Percentiles rank a stretch among this genome's conserved stretches.
These are phyloP conservation scores for Fagopyrum tataricum DNA, from an alignment of 148 eudicot species.

Conservation along the genomic window DNA sequence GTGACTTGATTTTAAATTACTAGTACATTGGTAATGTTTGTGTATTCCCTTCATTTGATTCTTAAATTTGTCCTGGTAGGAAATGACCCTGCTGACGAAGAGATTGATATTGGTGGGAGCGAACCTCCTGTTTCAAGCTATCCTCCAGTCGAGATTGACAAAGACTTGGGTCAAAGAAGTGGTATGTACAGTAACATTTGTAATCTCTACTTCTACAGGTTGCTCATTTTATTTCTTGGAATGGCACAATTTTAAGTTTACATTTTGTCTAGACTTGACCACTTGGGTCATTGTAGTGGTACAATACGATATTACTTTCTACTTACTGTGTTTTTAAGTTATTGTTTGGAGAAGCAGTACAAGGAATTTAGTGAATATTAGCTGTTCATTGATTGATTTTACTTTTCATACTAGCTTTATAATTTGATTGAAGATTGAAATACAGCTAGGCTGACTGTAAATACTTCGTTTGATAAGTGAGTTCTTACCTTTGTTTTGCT, in stretches of 20 bases:
- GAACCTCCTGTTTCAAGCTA: constrained; percentile 60
- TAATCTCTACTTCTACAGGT: background rate
- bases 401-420: background rate
- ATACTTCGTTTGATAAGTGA: too few species aligned
- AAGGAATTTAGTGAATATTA: background rate
- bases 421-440: too few species aligned
- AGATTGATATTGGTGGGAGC: constrained; percentile 44
- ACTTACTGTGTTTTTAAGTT: background rate
- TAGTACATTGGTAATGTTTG: background rate
- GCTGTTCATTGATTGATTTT: background rate
- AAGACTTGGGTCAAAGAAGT: constrained; percentile 17
- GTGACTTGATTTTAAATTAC: background rate
- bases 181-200: background rate
- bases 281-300: too few species aligned
- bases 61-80: constrained; percentile 18
- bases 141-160: constrained; percentile 39
- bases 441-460: too few species aligned
- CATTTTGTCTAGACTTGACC: background rate
- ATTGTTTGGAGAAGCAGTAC: background rate
- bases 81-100: constrained; percentile 45
- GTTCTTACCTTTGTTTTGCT: background rate
- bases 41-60: background rate
- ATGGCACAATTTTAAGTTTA: background rate
- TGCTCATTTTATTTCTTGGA: background rate
- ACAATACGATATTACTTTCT: too few species aligned